Evolutionary conservation across 768 basidiomycete species (phyloP), one percentile per base, ranked within the genome.

Genomic region (Lactarius deliciosus): DNA sequence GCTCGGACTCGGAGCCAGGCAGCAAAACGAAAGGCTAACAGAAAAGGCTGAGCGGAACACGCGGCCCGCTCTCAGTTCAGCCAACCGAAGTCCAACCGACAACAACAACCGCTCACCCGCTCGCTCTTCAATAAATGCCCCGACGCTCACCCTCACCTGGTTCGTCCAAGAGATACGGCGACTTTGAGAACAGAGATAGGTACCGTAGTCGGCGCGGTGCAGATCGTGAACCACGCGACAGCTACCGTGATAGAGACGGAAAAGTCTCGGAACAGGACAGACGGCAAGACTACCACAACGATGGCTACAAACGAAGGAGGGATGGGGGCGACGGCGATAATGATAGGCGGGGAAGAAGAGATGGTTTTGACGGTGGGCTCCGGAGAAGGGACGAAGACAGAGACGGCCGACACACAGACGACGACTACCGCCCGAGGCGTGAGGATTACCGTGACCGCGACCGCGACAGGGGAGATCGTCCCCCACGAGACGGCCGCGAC

Each of bases 381-480:
- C 45, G 71, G 30, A 68, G 68, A 60, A 68, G 73, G 61, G 71
- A 75, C 60, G 71, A 68, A 20, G 75, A 70, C 53, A 62, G 72
- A 62, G 71, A 66, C 70, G 8, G 66, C 73, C 66, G 63, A 71
- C 38, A 69, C 72, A 77, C 79, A 60, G 73, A 75, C 43, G 78
- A 81, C 66, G 72, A 80, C 28, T 80, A 82, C 72, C 73, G 76
- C 9, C 25, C 57, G 36, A 83, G 84, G 66, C 77, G 82, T 66
- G 80, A 81, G 34, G 75, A 80, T 45, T 80, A 83, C 68, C 77
- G 80, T 34, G 74, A 79, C 43, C 62, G 77, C 66, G 82, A 83
- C 68, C 77, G 80, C 38, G 74, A 79, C 43, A 62, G 77, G 66
- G 82, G 83, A 68, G 76, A 83, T 45, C 65, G 58, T 41, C 61